These are phyloP conservation scores for Chenopodium berlandieri DNA, from an alignment of 148 eudicot species.

Conservation along the genomic window DNA sequence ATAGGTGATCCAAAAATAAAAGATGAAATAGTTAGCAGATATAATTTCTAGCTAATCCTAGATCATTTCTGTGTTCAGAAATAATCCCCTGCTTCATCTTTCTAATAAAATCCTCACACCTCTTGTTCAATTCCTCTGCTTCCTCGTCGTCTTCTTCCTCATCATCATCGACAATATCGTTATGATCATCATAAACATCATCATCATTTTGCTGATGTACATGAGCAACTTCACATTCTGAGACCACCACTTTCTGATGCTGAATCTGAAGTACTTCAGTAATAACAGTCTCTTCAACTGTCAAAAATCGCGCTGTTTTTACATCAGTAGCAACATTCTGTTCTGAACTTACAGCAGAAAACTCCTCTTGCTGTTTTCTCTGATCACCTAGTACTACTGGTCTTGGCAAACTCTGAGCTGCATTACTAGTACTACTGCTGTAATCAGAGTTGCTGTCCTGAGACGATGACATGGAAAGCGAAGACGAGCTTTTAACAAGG, in stretches of 20 bases:
- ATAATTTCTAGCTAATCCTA: slow-evolving; percentile 1
- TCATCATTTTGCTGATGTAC: slow-evolving; percentile 5
- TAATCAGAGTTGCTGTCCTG: neutral
- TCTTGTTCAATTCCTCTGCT: slow-evolving; percentile 52
- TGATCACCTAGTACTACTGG: neutral
- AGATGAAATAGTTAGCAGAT: neutral
- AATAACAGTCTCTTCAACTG: neutral
- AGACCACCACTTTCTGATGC: neutral
- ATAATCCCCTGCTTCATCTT: slow-evolving; percentile 52
- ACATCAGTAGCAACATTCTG: slow-evolving; percentile 3
- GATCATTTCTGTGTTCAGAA: slow-evolving; percentile 18
- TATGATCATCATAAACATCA: slow-evolving; percentile 10
- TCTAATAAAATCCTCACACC: slow-evolving; percentile 62
- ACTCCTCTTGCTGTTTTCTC: neutral
- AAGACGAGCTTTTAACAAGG: slow-evolving; percentile 41
- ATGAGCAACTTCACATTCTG: neutral
- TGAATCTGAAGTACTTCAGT: neutral
- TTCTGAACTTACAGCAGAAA: neutral
- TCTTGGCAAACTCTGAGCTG: slow-evolving; percentile 1
- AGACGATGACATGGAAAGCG: neutral
- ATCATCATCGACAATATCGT: neutral
- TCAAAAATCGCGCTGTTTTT: neutral
- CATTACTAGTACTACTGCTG: neutral
- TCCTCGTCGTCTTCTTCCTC: slow-evolving; percentile 32
- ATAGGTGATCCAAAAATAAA: neutral